Evolutionary conservation across 805 yeast genomes (phyloP).

Genomic region (Cyberlindnera suaveolens): DNA sequence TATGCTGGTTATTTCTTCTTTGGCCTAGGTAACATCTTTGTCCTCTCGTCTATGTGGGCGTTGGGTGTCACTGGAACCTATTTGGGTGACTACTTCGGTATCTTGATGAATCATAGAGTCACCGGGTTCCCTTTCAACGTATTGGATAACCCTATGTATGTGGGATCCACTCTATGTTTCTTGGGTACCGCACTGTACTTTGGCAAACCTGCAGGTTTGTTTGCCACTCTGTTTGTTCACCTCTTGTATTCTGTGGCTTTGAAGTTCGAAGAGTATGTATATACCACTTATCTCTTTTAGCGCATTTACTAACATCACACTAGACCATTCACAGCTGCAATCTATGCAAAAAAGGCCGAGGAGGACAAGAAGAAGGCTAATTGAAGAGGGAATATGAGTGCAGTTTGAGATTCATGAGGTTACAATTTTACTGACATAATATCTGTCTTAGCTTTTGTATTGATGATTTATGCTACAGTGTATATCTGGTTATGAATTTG

Average conservation of each 20-base stretch:
- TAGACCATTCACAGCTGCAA: constrained; percentile 84
- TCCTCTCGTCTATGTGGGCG: constrained; percentile 80
- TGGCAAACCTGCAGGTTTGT: constrained; percentile 86
- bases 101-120: constrained; percentile 84
- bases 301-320: constrained; percentile 7
- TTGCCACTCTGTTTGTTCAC: constrained; percentile 65
- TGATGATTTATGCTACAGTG: too few relatives aligned
- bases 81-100: constrained; percentile 95
- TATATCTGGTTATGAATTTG: too few relatives aligned
- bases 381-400: background rate
- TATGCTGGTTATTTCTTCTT: constrained; percentile 52
- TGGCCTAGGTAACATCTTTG: constrained; percentile 72
- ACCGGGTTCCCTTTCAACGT: constrained; percentile 91
- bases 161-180: constrained; percentile 85
- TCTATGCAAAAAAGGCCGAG: constrained; percentile 69
- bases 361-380: constrained; percentile 24
- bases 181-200: constrained; percentile 84
- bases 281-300: too few relatives aligned
- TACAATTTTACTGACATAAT: too few relatives aligned
- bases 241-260: constrained; percentile 81
- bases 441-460: too few relatives aligned
- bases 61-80: constrained; percentile 96
- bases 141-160: constrained; percentile 92
- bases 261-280: constrained; percentile 65
- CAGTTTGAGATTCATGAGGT: too few relatives aligned